Conservation (phyloP, 2,329 filamentous ascomycete genomes). For the Pyricularia sp. region DNA sequence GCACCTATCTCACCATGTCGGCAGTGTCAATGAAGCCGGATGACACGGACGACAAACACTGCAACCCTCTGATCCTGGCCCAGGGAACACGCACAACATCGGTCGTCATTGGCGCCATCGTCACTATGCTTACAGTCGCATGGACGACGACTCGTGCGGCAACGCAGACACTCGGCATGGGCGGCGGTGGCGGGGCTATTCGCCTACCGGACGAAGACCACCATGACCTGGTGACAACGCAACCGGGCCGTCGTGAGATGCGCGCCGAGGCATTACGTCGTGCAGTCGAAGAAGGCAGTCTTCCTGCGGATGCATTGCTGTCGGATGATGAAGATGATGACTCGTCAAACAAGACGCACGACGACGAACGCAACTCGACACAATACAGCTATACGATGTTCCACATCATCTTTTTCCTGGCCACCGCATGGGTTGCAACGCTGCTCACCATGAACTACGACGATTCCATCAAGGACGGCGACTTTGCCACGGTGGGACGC, state of each 20-base stretch:
- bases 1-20: slow-evolving; percentile 96
- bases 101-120: slow-evolving; percentile 83
- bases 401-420: slow-evolving; percentile 95
- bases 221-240: slow-evolving; percentile 79
- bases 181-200: slow-evolving; percentile 47
- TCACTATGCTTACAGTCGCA: slow-evolving; percentile 93
- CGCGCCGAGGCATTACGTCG: slow-evolving; percentile 82
- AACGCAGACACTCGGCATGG: slow-evolving; percentile 75
- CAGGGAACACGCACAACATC: slow-evolving; percentile 84
- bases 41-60: slow-evolving; percentile 78
- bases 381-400: slow-evolving; percentile 97
- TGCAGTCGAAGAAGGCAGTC: slow-evolving; percentile 83
- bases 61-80: slow-evolving; percentile 83
- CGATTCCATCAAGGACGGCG: slow-evolving; percentile 50
- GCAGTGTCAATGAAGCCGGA: slow-evolving; percentile 98
- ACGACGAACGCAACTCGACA: slow-evolving; percentile 81
- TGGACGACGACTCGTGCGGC: slow-evolving; percentile 96
- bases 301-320: slow-evolving; percentile 83
- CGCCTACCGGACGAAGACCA: slow-evolving; percentile 55
- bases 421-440: slow-evolving; percentile 92
- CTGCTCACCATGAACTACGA: slow-evolving; percentile 70
- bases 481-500: slow-evolving; percentile 86
- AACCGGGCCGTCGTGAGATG: slow-evolving; percentile 84
- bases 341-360: slow-evolving; percentile 58
- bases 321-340: slow-evolving; percentile 59